Base-by-base conservation (phyloP, 805 yeast species). In the Ogataea trehaloabstinens region DNA sequence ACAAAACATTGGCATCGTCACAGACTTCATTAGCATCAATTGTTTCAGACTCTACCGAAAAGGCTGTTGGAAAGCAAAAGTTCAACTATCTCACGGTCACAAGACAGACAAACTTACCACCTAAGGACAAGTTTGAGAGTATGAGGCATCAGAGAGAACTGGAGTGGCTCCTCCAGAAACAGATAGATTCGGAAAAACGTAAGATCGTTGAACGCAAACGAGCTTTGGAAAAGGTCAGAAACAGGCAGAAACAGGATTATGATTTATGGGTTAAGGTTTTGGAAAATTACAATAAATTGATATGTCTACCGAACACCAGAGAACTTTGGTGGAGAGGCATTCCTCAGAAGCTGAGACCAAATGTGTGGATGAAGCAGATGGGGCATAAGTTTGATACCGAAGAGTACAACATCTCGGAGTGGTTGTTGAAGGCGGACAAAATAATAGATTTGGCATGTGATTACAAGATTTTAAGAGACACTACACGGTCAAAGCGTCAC, bases 71-170 rank as follows among this genome's bases (percentile, higher is more conserved):
- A 22, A 34, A 47, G 37, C 52, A 49, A 31, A 54, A 46, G 18
- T 13, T 40, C 15, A 46, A 53, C 8, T 52, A 61, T 38, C 45
- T 68, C 11, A 58, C 82, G 0, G 64, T 67, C 18, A 80, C 89
- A 0, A 62, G 91, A 38, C 89, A 85, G 19, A 60, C 71, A 1
- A 74, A 78, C 65, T 60, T 83, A 27, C 90, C 91, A 0, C 86
- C 88, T 31, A 83, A 83, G 55, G 60, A 73, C 19, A 54, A 59
- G 13, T 57, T 61, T 15, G 89, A 83, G 49, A 71, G 73, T 13
- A 38, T 57, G 20, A 74, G 70, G 42, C 90, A 83, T 53, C 64
- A 74, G 30, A 59, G 60, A 30, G 80, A 78, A 50, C 78, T 74
- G 40, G 74, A 77, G 37, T 48, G 55, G 20, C 44, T 78, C 28